Conservation (phyloP, 140 eudicot genomes). For the Anethum foeniculum region DNA sequence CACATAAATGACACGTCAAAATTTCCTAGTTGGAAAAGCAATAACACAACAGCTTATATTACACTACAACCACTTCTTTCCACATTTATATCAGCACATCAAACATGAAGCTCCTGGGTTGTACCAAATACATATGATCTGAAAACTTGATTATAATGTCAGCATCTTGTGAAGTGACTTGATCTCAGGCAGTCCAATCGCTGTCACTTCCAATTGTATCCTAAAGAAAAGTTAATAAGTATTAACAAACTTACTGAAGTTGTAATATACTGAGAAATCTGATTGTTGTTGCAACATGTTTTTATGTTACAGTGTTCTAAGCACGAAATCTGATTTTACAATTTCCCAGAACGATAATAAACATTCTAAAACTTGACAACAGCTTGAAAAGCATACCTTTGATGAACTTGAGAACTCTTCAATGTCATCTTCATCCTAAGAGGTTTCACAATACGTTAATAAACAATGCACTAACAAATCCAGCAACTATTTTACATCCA, state of each 20-base stretch:
- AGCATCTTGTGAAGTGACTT: slow-evolving; percentile 4
- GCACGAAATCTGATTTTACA: background rate
- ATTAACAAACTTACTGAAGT: background rate
- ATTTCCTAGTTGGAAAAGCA: too few species aligned
- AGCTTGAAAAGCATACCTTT: slow-evolving; percentile 35
- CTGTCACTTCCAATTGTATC: slow-evolving; percentile 56
- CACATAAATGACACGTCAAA: too few species aligned
- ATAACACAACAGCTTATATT: background rate
- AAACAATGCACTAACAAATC: background rate
- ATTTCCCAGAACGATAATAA: background rate
- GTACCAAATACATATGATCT: background rate
- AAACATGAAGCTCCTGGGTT: background rate
- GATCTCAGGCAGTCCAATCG: slow-evolving; percentile 57
- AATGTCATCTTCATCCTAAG: slow-evolving; percentile 50
- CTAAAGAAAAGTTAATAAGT: slow-evolving; percentile 8
- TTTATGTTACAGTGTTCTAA: background rate
- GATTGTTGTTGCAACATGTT: too few species aligned
- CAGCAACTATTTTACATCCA: slow-evolving; percentile 1
- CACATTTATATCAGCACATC: background rate
- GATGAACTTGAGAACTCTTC: slow-evolving; percentile 72
- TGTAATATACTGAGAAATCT: background rate
- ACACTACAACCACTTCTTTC: background rate
- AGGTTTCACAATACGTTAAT: slow-evolving; percentile 7
- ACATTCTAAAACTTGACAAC: background rate
- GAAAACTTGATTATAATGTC: background rate